Conservation (phyloP, 495 filamentous ascomycete species). For the Terfezia claveryi region DNA sequence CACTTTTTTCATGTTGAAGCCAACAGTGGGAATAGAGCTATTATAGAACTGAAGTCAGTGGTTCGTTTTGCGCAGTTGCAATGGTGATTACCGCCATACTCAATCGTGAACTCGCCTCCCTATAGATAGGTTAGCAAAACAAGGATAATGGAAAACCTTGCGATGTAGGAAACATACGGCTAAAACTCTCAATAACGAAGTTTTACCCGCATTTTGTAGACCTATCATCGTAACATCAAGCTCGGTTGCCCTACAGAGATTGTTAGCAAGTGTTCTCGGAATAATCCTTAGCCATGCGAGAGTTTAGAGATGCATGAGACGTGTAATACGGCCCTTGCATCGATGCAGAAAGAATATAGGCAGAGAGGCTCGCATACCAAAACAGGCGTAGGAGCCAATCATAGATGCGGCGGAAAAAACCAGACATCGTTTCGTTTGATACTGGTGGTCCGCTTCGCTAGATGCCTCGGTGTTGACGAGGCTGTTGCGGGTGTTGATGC, state of each 20-base stretch:
- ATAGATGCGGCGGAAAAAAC: conserved; percentile 82
- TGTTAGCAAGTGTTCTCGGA: conserved; percentile 2
- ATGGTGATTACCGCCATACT: conserved; percentile 40
- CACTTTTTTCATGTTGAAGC: conserved; percentile 97
- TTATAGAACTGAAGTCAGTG: conserved; percentile 22
- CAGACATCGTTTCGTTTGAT: conserved; percentile 39
- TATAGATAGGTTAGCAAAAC: conserved; percentile 26
- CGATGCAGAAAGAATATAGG: no score
- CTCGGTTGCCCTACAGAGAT: conserved; percentile 60
- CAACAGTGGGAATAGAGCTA: conserved; percentile 95
- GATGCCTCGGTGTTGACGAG: no score
- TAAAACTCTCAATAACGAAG: conserved; percentile 75
- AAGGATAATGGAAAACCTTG: neutral
- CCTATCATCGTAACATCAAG: conserved; percentile 99
- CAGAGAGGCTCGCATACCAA: conserved; percentile 46
- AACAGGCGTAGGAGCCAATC: conserved; percentile 96
- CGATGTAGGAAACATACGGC: conserved; percentile 41
- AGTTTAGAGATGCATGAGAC: neutral
- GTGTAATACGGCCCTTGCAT: no score
- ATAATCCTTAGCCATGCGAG: neutral
- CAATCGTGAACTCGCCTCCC: conserved; percentile 96
- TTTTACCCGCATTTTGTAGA: conserved; percentile 95
- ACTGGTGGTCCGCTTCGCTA: neutral
- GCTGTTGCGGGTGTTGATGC: no score
- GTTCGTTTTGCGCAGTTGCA: conserved; percentile 4